phyloP scores from a whole-genome alignment of 495 filamentous ascomycete species.

The Xanthoparmelia taractica region DNA sequence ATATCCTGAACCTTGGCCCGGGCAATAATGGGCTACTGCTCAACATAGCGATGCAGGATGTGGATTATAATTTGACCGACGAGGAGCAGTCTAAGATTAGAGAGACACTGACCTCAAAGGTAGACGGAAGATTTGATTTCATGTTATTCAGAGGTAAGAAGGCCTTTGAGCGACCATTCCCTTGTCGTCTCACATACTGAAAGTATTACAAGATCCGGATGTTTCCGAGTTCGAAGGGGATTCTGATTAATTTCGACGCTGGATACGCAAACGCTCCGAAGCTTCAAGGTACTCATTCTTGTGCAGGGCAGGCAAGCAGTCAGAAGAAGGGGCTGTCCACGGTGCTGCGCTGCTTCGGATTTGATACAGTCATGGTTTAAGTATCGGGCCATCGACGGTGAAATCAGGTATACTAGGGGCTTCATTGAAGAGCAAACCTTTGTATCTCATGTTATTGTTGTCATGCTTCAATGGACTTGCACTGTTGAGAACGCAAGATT shows the following conservation, averaged over 20 bases:
- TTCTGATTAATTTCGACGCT: slow-evolving; percentile 12
- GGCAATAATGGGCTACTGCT: slow-evolving; percentile 34
- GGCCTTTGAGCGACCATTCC: too few relatives aligned
- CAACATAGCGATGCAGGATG: slow-evolving; percentile 34
- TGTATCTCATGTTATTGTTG: neutral
- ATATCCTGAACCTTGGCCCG: slow-evolving; percentile 37
- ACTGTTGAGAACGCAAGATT: neutral
- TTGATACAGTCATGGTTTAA: neutral
- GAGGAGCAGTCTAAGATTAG: slow-evolving; percentile 33
- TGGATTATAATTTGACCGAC: slow-evolving; percentile 31
- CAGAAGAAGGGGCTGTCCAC: neutral
- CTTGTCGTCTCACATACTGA: neutral
- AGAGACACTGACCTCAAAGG: slow-evolving; percentile 30
- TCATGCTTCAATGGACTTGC: neutral
- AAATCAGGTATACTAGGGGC: neutral
- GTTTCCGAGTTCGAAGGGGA: slow-evolving; percentile 21
- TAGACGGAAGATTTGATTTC: slow-evolving; percentile 41
- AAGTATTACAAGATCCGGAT: slow-evolving; percentile 18
- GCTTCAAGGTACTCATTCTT: neutral
- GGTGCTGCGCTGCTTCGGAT: neutral
- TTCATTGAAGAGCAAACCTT: neutral
- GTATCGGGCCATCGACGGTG: neutral
- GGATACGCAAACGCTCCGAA: neutral
- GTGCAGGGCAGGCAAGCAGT: too few relatives aligned
- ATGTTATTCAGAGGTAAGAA: slow-evolving; percentile 23